Conservation (phyloP, 2,329 filamentous ascomycete genomes). For the Chrysoporthe puriensis region DNA sequence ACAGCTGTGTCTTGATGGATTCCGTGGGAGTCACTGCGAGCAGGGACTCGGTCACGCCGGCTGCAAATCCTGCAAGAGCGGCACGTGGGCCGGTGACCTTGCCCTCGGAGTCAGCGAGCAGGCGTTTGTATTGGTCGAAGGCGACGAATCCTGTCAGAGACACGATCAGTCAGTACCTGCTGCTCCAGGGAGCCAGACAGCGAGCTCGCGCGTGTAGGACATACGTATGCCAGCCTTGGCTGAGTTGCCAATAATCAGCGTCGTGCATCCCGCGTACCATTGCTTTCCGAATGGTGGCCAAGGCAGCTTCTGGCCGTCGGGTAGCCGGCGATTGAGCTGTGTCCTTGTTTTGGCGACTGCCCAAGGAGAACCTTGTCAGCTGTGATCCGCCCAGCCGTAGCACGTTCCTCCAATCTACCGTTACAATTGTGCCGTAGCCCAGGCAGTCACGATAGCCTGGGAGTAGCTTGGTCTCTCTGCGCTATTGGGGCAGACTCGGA, state of each 20-base stretch:
- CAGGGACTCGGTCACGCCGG: conserved; percentile 90
- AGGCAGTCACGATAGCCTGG: background rate
- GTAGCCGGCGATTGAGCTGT: conserved; percentile 85
- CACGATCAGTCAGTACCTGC: background rate
- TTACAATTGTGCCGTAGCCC: background rate
- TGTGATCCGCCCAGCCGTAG: background rate
- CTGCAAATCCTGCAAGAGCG: conserved; percentile 91
- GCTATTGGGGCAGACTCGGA: background rate
- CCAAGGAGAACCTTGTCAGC: background rate
- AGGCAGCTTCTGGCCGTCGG: conserved; percentile 83
- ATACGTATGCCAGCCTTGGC: conserved; percentile 92
- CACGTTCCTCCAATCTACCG: background rate
- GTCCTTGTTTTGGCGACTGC: conserved; percentile 91
- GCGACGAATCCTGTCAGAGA: conserved; percentile 79
- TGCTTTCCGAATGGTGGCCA: conserved; percentile 92
- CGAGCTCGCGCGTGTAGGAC: conserved; percentile 38
- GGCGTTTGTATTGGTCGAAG: conserved; percentile 89
- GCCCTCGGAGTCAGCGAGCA: conserved; percentile 82
- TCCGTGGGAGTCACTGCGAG: conserved; percentile 96
- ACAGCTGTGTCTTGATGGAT: conserved; percentile 96
- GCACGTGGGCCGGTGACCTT: conserved; percentile 89
- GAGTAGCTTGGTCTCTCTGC: background rate
- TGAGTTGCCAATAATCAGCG: conserved; percentile 93
- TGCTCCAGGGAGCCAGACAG: background rate
- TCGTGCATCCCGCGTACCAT: conserved; percentile 98